Evolutionary conservation across 2,329 filamentous ascomycete species (phyloP), one percentile per base, ranked within the genome.

Genomic region (Whalleya microplaca): DNA sequence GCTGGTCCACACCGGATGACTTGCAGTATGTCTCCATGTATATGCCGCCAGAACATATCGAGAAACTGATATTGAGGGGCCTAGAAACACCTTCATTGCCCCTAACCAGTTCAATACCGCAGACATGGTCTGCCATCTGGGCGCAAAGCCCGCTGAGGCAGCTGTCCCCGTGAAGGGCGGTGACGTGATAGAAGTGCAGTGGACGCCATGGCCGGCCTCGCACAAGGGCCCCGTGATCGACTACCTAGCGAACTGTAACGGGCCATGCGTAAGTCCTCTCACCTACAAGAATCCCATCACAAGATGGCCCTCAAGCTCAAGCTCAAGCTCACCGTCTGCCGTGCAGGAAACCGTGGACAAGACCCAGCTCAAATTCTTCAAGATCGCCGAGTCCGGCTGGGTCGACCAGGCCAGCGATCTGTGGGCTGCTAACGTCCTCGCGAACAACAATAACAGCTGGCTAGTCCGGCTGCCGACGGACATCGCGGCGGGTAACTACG

Each of bases 401-500:
- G 23, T 64, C 18, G 57, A 27, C 41, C 32, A 54, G 19, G 63
- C 62, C 16, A 59, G 53, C 37, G 53, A 58, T 27, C 44, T 62
- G 12, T 64, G 64, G 63, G 61, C 56, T 18, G 55, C 61, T 9
- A 59, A 61, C 48, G 46, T 62, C 32, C 56, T 66, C 58, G 78
- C 80, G 60, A 67, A 73, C 45, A 79, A 80, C 65, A 82, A 80
- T 67, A 78, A 72, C 54, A 78, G 72, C 54, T 82, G 78, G 77
- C 75, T 75, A 42, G 74, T 82, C 21, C 78, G 75, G 7, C 79
- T 84, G 51, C 23, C 23, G 23, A 27, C 23, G 51, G 71, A 71
- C 59, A 74, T 83, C 32, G 75, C 73, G 1, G 65, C 78, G 5
- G 80, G 81, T 1, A 81, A 82, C 70, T 84, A 84, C 56, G 80